Conservation (phyloP, 176 grass and related monocot species). For the Cymbopogon citratus region DNA sequence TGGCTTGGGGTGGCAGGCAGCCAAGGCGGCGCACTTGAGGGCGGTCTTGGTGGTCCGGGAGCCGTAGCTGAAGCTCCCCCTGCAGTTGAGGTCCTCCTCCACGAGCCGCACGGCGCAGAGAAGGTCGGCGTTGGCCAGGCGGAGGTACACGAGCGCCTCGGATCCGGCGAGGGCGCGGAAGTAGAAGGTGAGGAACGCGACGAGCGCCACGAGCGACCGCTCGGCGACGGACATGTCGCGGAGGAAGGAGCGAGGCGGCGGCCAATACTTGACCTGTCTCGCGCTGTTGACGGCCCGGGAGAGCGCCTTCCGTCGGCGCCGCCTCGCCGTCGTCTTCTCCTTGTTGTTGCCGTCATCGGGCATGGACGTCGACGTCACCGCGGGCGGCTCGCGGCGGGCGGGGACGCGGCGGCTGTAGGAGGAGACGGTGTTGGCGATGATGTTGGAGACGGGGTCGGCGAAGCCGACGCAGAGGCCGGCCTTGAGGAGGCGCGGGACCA, state of each 20-base stretch:
- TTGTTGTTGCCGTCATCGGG: background rate
- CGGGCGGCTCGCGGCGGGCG: no score
- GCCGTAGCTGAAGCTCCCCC: background rate
- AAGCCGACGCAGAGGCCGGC: background rate
- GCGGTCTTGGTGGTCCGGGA: background rate
- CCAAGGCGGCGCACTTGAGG: no score
- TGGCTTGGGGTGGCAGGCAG: no score
- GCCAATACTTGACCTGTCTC: background rate
- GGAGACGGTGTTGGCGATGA: background rate
- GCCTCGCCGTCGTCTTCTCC: background rate
- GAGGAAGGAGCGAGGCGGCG: background rate
- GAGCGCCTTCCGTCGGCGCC: background rate
- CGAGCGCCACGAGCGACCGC: background rate
- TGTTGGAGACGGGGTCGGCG: slow-evolving; percentile 13
- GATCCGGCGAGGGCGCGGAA: background rate
- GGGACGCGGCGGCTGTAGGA: background rate
- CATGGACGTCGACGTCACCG: background rate
- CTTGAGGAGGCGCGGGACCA: slow-evolving; percentile 4
- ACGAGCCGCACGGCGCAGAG: background rate
- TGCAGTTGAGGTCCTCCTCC: background rate
- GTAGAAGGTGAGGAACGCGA: slow-evolving; percentile 20
- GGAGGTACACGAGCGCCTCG: slow-evolving; percentile 22
- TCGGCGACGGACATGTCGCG: background rate
- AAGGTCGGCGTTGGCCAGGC: slow-evolving; percentile 3
- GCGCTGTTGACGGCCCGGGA: background rate